Percentiles rank a stretch among this genome's conserved stretches.
Conservation (phyloP, 306 rosid species). For the Alnus glutinosa region DNA sequence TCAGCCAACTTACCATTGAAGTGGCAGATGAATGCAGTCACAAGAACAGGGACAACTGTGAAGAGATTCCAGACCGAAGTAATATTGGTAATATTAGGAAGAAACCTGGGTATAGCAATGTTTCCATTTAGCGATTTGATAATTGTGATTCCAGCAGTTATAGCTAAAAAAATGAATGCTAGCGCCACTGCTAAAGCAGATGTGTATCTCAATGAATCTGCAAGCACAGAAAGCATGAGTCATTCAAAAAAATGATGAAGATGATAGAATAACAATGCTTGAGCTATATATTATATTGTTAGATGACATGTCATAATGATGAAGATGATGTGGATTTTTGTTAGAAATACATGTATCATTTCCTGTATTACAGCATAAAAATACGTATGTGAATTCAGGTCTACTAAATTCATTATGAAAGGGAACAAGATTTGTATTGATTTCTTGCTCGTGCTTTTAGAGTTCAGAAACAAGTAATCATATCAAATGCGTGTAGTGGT, state of each 20-base stretch:
- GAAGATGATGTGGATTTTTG: not conserved
- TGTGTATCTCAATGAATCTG: constrained; percentile 64
- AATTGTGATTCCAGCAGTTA: constrained; percentile 66
- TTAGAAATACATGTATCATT: not conserved
- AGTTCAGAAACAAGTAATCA: not conserved
- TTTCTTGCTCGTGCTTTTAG: not conserved
- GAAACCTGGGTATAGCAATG: constrained; percentile 52
- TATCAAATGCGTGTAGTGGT: not conserved
- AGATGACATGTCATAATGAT: not conserved
- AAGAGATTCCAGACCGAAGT: constrained; percentile 64
- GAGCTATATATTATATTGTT: not conserved
- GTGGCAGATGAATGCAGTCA: constrained; percentile 75
- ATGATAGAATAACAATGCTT: not conserved
- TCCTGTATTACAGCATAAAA: not conserved
- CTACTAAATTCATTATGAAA: not conserved
- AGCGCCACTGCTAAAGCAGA: constrained; percentile 69
- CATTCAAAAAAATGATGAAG: not conserved
- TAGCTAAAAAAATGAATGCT: constrained; percentile 59
- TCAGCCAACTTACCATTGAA: constrained; percentile 50
- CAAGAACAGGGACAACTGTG: constrained; percentile 70
- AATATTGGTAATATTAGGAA: constrained; percentile 50
- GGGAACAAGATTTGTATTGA: not conserved
- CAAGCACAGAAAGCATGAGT: constrained; percentile 31
- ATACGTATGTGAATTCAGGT: not conserved
- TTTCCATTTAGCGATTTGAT: constrained; percentile 49